Evolutionary conservation across 2,329 filamentous ascomycete genomes (phyloP), one percentile per base, ranked within the genome.

Genomic region (Neofusicoccum sp.): DNA sequence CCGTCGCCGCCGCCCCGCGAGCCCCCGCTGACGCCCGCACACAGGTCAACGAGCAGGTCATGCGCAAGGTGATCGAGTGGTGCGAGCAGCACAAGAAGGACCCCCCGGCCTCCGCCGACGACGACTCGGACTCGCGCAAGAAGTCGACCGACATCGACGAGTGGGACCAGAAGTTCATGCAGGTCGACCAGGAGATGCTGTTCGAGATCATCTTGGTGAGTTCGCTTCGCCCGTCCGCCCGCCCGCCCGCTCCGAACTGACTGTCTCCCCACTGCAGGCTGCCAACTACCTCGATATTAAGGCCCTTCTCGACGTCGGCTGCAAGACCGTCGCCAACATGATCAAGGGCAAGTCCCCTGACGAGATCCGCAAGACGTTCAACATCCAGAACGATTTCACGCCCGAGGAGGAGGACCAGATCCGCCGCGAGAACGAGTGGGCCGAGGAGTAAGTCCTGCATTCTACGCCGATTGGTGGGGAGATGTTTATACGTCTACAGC

Each of bases 121-220:
- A 97, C 65, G 93, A 99, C 71, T 90, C 90, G 66, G 94, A 98
- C 72, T 93, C 89, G 56, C 92, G 95, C 71, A 97, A 97, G 85
- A 97, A 97, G 87, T 97, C 93, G 1, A 98, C 95, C 50, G 95
- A 99, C 72, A 99, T 99, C 69, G 95, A 98, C 65, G 95, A 99
- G 80, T 99, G 95, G 95, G 95, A 99, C 72, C 94, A 98, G 79
- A 99, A 99, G 81, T 99, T 98, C 79, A 98, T 99, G 95, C 94
- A 98, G 80, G 95, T 99, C 16, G 95, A 99, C 77, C 95, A 99
- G 76, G 95, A 99, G 81, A 98, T 99, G 95, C 87, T 99, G 1
- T 99, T 99, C 70, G 95, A 99, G 83, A 98, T 99, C 74, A 99
- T 99, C 71, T 85, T 99, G 31, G 92, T 95, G 85, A 64, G 89